Evolutionary conservation across 202 grass and related monocot genomes (phyloP).

Genomic region (Schoenoplectus triqueter): DNA sequence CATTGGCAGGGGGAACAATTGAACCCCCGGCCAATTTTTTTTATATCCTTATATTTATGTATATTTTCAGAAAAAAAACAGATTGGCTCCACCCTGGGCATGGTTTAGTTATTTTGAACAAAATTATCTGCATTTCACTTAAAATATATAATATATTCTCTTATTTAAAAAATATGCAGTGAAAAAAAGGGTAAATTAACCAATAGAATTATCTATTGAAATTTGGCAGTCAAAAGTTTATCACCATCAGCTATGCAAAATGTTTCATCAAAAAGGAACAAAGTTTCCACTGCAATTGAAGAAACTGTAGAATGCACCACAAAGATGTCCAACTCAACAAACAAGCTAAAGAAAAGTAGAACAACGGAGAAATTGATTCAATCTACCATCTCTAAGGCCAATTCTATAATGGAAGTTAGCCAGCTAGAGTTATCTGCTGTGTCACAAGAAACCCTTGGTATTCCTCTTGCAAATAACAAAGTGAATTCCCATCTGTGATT

Average conservation of each 20-base stretch:
- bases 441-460: conserved; percentile 59
- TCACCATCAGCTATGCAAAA: conserved; percentile 40
- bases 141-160: neutral
- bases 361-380: conserved; percentile 51
- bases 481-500: conserved; percentile 8
- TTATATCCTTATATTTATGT: too few species aligned
- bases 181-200: neutral
- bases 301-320: conserved; percentile 50
- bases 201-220: conserved; percentile 25
- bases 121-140: conserved; percentile 26
- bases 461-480: conserved; percentile 18
- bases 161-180: neutral
- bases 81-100: too few species aligned
- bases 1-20: too few species aligned
- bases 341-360: conserved; percentile 72
- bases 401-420: conserved; percentile 46
- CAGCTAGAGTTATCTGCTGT: conserved; percentile 48
- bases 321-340: conserved; percentile 51
- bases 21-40: too few species aligned
- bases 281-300: conserved; percentile 49
- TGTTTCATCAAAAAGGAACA: conserved; percentile 67
- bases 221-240: conserved; percentile 44
- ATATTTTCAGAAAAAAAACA: too few species aligned
- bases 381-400: conserved; percentile 37
- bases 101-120: conserved; percentile 5